Evolutionary conservation across 345 rosid genomes (phyloP).

Genomic region (Salix caprea): DNA sequence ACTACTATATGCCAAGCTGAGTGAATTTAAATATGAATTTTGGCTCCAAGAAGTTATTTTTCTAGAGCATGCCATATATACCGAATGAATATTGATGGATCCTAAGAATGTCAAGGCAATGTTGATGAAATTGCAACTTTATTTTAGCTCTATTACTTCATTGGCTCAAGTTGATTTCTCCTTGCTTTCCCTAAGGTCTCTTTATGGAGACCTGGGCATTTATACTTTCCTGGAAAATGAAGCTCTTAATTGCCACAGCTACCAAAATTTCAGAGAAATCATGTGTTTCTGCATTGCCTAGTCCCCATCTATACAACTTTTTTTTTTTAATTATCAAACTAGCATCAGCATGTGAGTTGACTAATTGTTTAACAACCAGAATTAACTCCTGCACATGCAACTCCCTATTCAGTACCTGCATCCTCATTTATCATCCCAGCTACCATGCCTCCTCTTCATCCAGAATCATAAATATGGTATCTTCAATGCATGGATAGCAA

Average conservation of each 20-base stretch:
- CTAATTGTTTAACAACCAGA: not conserved
- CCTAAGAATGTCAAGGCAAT: too few relatives aligned
- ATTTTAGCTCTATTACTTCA: too few relatives aligned
- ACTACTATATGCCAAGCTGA: too few relatives aligned
- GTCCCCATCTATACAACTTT: not conserved
- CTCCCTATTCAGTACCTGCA: not conserved
- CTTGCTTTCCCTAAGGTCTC: too few relatives aligned
- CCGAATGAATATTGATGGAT: too few relatives aligned
- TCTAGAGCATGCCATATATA: too few relatives aligned
- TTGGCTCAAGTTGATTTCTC: too few relatives aligned
- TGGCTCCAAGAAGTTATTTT: too few relatives aligned
- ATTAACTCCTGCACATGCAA: constrained; percentile 24
- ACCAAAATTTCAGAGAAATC: not conserved
- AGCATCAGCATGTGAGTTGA: constrained; percentile 5
- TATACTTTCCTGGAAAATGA: too few relatives aligned
- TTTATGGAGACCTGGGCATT: too few relatives aligned
- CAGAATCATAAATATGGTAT: not conserved
- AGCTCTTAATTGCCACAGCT: not conserved
- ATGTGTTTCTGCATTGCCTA: not conserved
- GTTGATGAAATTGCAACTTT: too few relatives aligned
- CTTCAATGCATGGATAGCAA: not conserved
- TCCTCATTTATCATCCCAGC: constrained; percentile 11
- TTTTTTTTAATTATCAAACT: not conserved
- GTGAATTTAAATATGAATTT: too few relatives aligned
- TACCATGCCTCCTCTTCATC: not conserved